Evolutionary conservation across 352 stramenopile genomes (phyloP), one percentile per base, ranked within the genome.

Genomic region (Phytopythium helicoides): DNA sequence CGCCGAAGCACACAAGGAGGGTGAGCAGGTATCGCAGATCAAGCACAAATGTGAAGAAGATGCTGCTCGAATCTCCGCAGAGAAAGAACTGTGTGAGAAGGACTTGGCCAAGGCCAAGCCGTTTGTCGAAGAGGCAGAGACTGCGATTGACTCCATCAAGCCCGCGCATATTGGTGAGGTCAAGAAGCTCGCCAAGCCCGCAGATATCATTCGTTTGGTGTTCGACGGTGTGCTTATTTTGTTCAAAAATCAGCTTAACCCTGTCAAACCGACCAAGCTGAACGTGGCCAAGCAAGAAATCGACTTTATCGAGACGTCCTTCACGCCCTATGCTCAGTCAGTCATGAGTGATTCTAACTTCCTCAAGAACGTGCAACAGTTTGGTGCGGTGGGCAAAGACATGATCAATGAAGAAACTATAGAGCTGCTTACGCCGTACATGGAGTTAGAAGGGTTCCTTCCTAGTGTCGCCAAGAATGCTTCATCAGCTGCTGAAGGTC

Each of bases 371-470:
- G 82, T 99, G 22, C 81, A 98, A 59, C 96, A 87, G 31, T 99
- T 99, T 65, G 96, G 93, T 39, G 87, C 88, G 0, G 86, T 96
- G 25, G 96, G 95, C 22, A 99, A 99, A 55, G 95, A 99, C 69
- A 81, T 97, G 63, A 99, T 99, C 73, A 99, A 99, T 55, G 96
- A 99, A 72, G 97, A 99, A 62, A 99, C 96, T 2, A 98, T 99
- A 53, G 97, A 99, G 71, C 88, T 99, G 15, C 79, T 99, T 16
- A 85, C 76, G 19, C 93, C 94, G 5, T 99, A 99, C 73, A 91
- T 99, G 64, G 93, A 99, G n/a, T 74, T 99, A 0, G 92, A 98
- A 60, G 87, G 94, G 6, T 99, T 99, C 66, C 86, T 95, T 22
- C 85, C 96, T 1, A 86, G 81, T 14, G 94, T 99, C 6, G 97